Evolutionary conservation across 2,329 filamentous ascomycete genomes (phyloP).

Genomic region (Incumbomyces lentus): DNA sequence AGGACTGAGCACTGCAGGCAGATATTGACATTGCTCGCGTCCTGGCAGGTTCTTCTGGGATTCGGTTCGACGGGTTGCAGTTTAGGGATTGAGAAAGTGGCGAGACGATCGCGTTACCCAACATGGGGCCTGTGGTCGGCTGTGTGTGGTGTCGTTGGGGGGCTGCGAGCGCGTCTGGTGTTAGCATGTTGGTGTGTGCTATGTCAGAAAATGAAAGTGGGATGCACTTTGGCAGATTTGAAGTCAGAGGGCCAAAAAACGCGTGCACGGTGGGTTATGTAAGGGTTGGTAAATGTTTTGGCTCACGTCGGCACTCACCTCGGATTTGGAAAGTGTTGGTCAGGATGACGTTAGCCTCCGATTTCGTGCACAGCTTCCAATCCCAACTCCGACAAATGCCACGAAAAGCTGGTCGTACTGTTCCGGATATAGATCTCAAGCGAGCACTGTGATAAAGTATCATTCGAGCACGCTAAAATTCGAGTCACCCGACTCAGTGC

Average conservation of each 20-base stretch:
- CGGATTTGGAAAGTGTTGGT: constrained; percentile 4
- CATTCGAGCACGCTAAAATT: background rate
- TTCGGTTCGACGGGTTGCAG: constrained; percentile 37
- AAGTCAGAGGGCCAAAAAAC: background rate
- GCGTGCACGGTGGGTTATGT: background rate
- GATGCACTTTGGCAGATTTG: too few relatives aligned
- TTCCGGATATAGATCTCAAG: background rate
- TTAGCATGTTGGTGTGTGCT: constrained; percentile 2
- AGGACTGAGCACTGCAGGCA: constrained; percentile 23
- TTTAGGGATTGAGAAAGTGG: constrained; percentile 25
- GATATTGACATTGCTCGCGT: constrained; percentile 29
- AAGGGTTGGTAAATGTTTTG: background rate
- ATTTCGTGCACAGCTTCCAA: background rate
- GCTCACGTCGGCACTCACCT: background rate
- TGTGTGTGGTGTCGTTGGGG: background rate
- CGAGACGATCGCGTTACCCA: background rate
- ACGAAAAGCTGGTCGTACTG: background rate
- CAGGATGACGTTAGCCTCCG: background rate
- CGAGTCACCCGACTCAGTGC: too few relatives aligned
- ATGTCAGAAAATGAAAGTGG: too few relatives aligned
- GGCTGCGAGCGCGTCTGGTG: background rate
- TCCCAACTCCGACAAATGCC: background rate
- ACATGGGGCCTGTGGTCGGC: too few relatives aligned
- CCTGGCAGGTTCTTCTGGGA: constrained; percentile 37
- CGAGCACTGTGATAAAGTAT: background rate